Percentiles rank a stretch among this genome's conserved stretches.
These are phyloP conservation scores for Willaertia magna DNA, from an alignment of 208 protist species.

Conservation along the genomic window DNA sequence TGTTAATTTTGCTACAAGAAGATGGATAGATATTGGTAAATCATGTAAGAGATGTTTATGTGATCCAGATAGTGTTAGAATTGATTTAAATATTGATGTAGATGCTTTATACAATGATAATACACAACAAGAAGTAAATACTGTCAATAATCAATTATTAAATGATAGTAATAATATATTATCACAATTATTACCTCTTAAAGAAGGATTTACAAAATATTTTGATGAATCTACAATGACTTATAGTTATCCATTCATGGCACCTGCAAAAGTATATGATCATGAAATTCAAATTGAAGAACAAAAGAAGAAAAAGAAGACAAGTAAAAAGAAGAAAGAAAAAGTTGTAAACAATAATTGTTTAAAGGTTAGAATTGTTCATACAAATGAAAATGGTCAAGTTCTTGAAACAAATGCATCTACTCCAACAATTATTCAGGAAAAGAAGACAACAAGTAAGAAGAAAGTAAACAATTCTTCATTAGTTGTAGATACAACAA, in stretches of 20 bases:
- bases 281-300: neutral
- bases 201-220: neutral
- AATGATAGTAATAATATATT: neutral
- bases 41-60: constrained; percentile 21
- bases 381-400: no score
- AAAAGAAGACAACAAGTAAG: no score
- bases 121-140: neutral
- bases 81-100: constrained; percentile 1
- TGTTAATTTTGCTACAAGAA: constrained; percentile 31
- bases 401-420: no score
- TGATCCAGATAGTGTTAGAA: constrained; percentile 18
- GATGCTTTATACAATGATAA: neutral
- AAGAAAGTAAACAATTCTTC: no score
- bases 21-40: constrained; percentile 29
- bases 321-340: no score
- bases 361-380: no score
- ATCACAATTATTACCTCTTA: neutral
- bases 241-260: neutral
- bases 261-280: neutral
- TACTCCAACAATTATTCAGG: no score
- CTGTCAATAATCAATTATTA: neutral
- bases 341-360: no score
- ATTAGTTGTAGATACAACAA: no score
- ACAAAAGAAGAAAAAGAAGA: no score
- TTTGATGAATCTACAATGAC: neutral